Evolutionary conservation across 192 early-diverging fungal species (phyloP), one percentile per base, ranked within the genome.

Genomic region (Coemansia sp.): DNA sequence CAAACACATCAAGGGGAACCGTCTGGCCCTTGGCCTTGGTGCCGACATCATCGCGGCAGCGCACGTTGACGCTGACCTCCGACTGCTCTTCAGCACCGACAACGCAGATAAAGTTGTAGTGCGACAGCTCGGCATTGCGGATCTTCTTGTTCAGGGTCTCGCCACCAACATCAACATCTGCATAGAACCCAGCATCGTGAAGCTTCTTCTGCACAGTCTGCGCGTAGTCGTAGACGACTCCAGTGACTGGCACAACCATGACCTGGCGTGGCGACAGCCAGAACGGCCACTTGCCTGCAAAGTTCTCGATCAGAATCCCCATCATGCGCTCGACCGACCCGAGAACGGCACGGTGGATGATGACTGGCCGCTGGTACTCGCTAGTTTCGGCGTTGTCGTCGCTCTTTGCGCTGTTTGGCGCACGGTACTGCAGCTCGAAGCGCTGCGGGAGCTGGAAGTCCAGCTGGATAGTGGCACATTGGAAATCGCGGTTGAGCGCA

Each of bases 401-500:
- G 6, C 68, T 72, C 67, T 83, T 77, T 21, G 76, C 64, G 52
- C 28, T 69, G 66, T 59, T 72, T 49, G 88, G 86, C 35, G 89
- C 89, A 53, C 91, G 93, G 87, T 91, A 96, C 71, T 94, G 87
- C 66, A 98, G 91, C 35, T 92, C 77, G 85, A 98, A 98, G 10
- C 94, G 91, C 72, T 93, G 86, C 9, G 97, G 97, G 40, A 99
- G 86, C 76, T 98, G 94, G 91, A 96, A 99, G 81, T 98, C 96
- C 37, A 99, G 87, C 79, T 98, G 95, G 64, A 98, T 91, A 21
- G 97, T 99, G 35, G 97, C 97, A 75, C 97, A 99, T 82, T 98
- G 97, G 72, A 91, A 90, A 37, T 85, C 87, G 40, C 97, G 92
- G 67, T 88, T 85, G 58, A 99, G 86, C 13, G 95, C 96, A 79